Percentiles rank a stretch among this genome's conserved stretches.
Conservation (phyloP, 1,284 basidiomycete genomes). For the Ganoderma sp. region DNA sequence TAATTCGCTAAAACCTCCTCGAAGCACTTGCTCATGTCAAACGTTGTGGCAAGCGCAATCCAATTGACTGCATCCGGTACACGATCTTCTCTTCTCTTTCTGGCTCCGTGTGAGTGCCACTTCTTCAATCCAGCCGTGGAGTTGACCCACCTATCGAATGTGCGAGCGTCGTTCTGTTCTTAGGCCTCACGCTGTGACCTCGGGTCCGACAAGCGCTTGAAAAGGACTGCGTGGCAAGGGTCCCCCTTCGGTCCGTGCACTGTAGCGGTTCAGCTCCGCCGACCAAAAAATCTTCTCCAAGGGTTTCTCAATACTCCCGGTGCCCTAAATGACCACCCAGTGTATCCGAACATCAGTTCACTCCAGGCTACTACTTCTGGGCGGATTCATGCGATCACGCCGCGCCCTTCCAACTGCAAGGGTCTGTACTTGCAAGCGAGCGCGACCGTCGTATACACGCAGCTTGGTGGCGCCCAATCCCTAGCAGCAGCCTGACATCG, state of each 20-base stretch:
- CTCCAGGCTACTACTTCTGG: background rate
- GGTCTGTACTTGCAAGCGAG: background rate
- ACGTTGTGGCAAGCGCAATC: background rate
- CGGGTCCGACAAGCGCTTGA: conserved; percentile 1
- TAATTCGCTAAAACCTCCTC: background rate
- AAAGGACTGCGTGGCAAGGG: background rate
- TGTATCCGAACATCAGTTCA: background rate
- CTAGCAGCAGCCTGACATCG: background rate
- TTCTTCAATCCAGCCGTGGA: background rate
- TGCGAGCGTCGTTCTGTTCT: background rate
- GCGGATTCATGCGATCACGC: background rate
- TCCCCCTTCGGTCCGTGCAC: background rate
- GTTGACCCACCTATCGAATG: background rate
- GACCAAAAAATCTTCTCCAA: background rate
- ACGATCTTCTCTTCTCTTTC: conserved; percentile 4
- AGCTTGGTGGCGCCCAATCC: background rate
- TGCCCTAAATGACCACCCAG: background rate
- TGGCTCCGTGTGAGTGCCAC: background rate
- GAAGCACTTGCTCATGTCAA: background rate
- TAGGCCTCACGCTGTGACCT: background rate
- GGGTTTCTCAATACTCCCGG: background rate
- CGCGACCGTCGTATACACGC: background rate
- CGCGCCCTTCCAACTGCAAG: background rate
- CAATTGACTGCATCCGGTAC: background rate
- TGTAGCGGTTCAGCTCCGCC: background rate